Conservation (phyloP, 495 filamentous ascomycete genomes). For the Neurospora tetraspora region DNA sequence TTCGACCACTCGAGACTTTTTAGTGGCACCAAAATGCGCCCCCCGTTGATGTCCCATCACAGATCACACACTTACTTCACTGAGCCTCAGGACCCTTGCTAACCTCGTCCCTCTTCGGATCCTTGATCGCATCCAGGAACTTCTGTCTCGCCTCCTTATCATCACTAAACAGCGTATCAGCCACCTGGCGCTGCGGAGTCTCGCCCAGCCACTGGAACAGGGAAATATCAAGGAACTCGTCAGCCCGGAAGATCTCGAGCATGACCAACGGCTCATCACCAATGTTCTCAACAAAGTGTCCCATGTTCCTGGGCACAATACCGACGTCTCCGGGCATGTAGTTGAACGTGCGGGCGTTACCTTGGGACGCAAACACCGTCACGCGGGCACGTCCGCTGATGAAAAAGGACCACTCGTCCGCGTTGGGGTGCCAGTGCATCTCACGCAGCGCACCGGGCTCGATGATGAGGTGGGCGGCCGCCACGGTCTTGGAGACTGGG, state of each 20-base stretch:
- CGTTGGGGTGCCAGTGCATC: slow-evolving; percentile 51
- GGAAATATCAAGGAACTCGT: slow-evolving; percentile 52
- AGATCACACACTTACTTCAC: neutral
- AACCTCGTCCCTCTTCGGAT: slow-evolving; percentile 38
- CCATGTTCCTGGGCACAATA: slow-evolving; percentile 50
- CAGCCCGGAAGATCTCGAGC: slow-evolving; percentile 49
- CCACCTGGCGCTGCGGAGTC: slow-evolving; percentile 50
- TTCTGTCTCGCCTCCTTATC: slow-evolving; percentile 43
- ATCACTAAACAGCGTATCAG: slow-evolving; percentile 48
- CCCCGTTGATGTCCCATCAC: neutral
- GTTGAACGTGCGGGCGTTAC: slow-evolving; percentile 37
- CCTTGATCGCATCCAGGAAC: slow-evolving; percentile 46
- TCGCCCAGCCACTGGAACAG: slow-evolving; percentile 62
- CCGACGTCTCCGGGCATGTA: slow-evolving; percentile 47
- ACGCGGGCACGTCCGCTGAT: slow-evolving; percentile 39
- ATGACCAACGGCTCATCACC: slow-evolving; percentile 50
- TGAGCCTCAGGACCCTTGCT: slow-evolving; percentile 11
- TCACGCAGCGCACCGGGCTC: slow-evolving; percentile 49
- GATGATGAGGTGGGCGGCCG: slow-evolving; percentile 50
- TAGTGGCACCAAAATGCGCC: too few species aligned
- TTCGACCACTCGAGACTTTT: neutral
- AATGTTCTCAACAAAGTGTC: slow-evolving; percentile 55
- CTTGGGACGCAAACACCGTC: slow-evolving; percentile 41
- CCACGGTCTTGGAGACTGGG: slow-evolving; percentile 52
- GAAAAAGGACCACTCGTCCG: slow-evolving; percentile 50